Base-by-base conservation (phyloP, 2,329 filamentous ascomycete species). In the Alternaria dauci region DNA sequence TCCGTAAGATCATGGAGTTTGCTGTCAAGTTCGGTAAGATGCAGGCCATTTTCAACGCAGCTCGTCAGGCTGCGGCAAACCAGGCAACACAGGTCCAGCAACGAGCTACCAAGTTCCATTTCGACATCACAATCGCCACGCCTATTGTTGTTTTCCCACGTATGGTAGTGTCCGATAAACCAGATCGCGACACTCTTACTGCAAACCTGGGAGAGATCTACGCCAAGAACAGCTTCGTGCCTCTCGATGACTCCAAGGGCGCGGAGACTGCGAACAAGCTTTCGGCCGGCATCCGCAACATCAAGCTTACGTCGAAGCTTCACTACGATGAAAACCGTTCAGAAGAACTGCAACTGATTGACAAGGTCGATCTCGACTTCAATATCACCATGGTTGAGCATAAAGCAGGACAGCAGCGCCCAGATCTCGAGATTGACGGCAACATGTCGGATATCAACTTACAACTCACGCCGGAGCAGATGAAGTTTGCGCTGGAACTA, bases 11-110 rank as follows among this genome's bases (percentile, higher is more conserved):
- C 66, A 92, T 99, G 79, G 92, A 96, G 68, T 99, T 99, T 78
- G 84, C 96, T 43, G 93, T 99, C 77, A 99, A 99, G 73, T 99
- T 99, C 77, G 95, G 96, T 62, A 97, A 96, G 80, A 99, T 99
- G 95, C 95, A 99, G 79, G 94, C 95, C 23, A 91, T 99, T 54
- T 99, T 97, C 83, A 99, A 99, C 74, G 94, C 95, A 42, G 95
- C 96, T 12, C 88, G 96, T 34, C 93, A 97, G 79, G 96, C 94
- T 39, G 95, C 96, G 3, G 92, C 95, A 39, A 94, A 92, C 63
- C 94, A 97, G 77, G 96, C 95, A 9, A 96, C 88, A 59, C 94
- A 97, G 73, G 87, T 99, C 6, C 95, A 98, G 73, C 91, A 98
- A 73, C 94, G 89, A 73, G 91, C 92, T 0, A 92, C 89, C 72